These are phyloP conservation scores for Monascus ruber DNA, from an alignment of 2,329 filamentous ascomycete species.

Conservation along the genomic window DNA sequence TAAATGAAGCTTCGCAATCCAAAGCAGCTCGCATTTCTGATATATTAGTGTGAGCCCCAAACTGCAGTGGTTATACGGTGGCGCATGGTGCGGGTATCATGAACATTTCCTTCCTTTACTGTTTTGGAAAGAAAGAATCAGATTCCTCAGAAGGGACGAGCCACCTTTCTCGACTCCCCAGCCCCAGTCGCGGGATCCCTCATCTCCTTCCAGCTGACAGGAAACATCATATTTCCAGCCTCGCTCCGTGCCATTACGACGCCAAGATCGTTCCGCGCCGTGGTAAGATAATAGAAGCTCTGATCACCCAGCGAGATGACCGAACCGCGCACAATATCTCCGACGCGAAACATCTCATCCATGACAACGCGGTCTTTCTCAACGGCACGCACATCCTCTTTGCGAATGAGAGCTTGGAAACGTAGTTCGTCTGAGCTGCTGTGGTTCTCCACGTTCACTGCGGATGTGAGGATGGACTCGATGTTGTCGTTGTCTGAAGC, in stretches of 20 bases:
- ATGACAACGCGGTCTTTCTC: slow-evolving; percentile 94
- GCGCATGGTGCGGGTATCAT: too few relatives aligned
- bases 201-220: slow-evolving; percentile 92
- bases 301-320: slow-evolving; percentile 92
- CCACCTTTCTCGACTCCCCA: slow-evolving; percentile 78
- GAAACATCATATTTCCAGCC: slow-evolving; percentile 79
- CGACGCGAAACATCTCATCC: slow-evolving; percentile 80
- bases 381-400: slow-evolving; percentile 85
- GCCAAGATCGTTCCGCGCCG: slow-evolving; percentile 79
- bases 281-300: slow-evolving; percentile 88
- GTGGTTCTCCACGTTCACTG: slow-evolving; percentile 30
- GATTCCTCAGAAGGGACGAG: slow-evolving; percentile 65
- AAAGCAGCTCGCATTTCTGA: too few relatives aligned
- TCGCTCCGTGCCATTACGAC: slow-evolving; percentile 90
- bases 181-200: slow-evolving; percentile 67
- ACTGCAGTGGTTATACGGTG: too few relatives aligned
- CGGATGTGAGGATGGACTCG: slow-evolving; percentile 24
- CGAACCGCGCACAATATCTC: slow-evolving; percentile 77
- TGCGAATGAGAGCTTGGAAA: slow-evolving; percentile 74
- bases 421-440: slow-evolving; percentile 49
- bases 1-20: too few relatives aligned
- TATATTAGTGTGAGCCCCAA: too few relatives aligned
- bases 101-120: too few relatives aligned
- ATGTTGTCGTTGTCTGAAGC: slow-evolving; percentile 28
- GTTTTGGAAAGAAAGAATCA: slow-evolving; percentile 3